Evolutionary conservation across 1,139 yeast genomes (phyloP), one percentile per base, ranked within the genome.

Genomic region (Taiozyma sp.): DNA sequence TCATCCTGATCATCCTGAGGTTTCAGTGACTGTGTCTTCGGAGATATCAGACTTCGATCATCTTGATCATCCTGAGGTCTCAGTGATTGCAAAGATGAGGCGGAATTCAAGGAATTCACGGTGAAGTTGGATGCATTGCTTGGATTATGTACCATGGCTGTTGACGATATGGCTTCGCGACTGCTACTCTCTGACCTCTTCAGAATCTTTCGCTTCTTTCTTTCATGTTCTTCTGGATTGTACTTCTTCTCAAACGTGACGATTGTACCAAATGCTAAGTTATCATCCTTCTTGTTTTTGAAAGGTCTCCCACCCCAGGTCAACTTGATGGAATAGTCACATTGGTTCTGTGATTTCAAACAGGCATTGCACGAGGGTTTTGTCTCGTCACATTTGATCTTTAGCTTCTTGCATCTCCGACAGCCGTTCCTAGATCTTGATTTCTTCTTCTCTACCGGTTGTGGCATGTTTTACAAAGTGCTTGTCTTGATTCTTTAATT

Each of bases 291-390:
- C 13, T 74, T 70, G 47, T 74, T 72, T 55, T 74, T 78, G 56
- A 73, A 81, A 0, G 89, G 90, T 48, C 92, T 66, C 0, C 93
- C 93, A 24, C 92, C 93, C 96, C 96, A 87, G 0, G 83, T 79
- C 43, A 87, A 70, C 56, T 76, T 80, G 28, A 86, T 61, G 4
- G 85, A 72, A 61, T 87, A 87, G 60, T 86, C 92, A 67, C 96
- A 87, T 1, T 64, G 56, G 12, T 69, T 59, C 3, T 70, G 67
- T 2, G 76, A 69, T 52, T 78, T 80, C 5, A 66, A 48, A 63
- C 96, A 89, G 56, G 80, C 74, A 1, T 78, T 67, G 60, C 96
- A 88, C 0, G 64, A 55, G 0, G 96, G 96, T 56, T 82, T 80
- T 29, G 51, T 60, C 58, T 89, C 96, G 61, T 85, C 87, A 63